These are phyloP conservation scores for Sungouiozyma ichnusensis DNA, from an alignment of 805 yeast genomes.

Conservation along the genomic window DNA sequence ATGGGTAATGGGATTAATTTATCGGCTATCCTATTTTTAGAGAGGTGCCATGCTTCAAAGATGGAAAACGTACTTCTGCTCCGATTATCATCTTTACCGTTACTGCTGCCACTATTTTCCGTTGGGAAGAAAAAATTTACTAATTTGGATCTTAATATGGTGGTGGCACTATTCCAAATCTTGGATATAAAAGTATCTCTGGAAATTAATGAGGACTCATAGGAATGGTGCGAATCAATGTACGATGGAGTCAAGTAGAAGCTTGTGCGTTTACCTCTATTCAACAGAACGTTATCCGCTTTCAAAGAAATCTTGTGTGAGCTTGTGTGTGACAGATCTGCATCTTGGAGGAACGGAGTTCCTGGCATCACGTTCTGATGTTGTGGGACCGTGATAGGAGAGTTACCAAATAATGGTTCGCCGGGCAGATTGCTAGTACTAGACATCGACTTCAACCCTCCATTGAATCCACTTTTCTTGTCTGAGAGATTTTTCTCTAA, in stretches of 20 bases:
- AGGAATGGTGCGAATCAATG: constrained; percentile 9
- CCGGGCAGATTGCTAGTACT: constrained; percentile 2
- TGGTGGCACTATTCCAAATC: constrained; percentile 3
- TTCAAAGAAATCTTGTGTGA: constrained; percentile 17
- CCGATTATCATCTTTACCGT: no score
- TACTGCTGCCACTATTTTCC: neutral
- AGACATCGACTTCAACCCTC: constrained; percentile 1
- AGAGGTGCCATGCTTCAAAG: constrained; percentile 21
- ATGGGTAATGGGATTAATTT: constrained; percentile 51
- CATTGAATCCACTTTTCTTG: neutral
- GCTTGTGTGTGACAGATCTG: neutral
- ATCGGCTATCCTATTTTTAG: constrained; percentile 43
- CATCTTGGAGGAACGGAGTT: constrained; percentile 13
- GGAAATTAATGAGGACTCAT: constrained; percentile 19
- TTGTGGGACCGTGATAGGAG: constrained; percentile 12
- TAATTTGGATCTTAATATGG: neutral
- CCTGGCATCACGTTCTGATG: constrained; percentile 3
- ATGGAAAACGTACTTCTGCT: constrained; percentile 9
- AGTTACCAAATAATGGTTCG: constrained; percentile 29
- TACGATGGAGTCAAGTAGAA: constrained; percentile 2
- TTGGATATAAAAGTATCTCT: constrained; percentile 11
- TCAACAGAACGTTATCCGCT: constrained; percentile 16
- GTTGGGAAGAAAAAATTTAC: constrained; percentile 3
- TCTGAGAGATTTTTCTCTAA: constrained; percentile 10
- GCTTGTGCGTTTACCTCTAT: neutral